Base-by-base conservation (phyloP, 2,329 filamentous ascomycete genomes). In the Botryotinia narcissicola region DNA sequence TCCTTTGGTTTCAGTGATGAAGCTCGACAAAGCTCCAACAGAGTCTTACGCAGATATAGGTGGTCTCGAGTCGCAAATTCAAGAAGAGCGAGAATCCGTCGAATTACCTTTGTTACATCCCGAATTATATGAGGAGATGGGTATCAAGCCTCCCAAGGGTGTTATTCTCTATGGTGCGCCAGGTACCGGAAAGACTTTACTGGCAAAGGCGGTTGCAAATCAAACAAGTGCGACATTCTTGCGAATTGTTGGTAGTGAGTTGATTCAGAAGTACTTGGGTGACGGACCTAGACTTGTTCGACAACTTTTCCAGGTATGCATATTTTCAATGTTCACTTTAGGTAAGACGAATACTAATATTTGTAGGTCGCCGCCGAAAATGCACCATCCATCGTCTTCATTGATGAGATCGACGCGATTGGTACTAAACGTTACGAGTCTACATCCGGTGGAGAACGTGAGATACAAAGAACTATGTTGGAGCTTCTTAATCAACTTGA, bases 61-160 rank as follows among this genome's bases (percentile, higher is more conserved):
- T 86, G 96, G 96, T 82, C 83, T 99, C 78, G 96, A 99, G 83
- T 85, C 89, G 74, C 96, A 99, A 83, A 99, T 99, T 75, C 96
- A 99, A 82, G 96, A 99, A 85, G 96, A 99, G 63, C 89, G 96
- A 78, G 96, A 99, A 85, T 97, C 96, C 1, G 96, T 99, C 73
- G 96, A 99, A 85, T 84, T 99, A 80, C 96, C 96, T 8, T 87
- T 99, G 76, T 87, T 99, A 74, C 96, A 99, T 82, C 96, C 96
- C 0, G 96, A 99, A 84, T 86, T 99, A 70, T 99, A 99, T 84
- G 96, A 99, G 84, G 96, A 99, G 86, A 99, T 99, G 96, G 96
- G 96, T 81, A 98, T 99, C 88, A 99, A 99, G 84, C 96, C 96
- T 7, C 96, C 96, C 75, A 99, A 99, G 88, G 96, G 96, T 88